A percentile compares a stretch with the other conserved stretches of the same genome.
These are phyloP conservation scores for Spergularia bocconei DNA, from an alignment of 148 eudicot species.

Conservation along the genomic window DNA sequence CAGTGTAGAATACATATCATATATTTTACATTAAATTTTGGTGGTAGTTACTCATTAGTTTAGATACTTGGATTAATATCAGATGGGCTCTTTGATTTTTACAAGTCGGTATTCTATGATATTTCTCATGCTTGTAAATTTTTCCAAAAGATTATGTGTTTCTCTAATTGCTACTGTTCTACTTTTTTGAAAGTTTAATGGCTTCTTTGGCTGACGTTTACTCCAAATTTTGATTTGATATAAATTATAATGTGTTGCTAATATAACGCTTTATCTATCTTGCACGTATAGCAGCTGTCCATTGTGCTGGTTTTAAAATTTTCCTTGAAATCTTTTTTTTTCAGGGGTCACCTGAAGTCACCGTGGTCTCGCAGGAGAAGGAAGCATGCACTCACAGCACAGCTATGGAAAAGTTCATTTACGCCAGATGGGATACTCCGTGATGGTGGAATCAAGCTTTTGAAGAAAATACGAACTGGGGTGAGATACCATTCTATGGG, in stretches of 20 bases:
- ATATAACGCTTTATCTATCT: background rate
- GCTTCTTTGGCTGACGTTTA: too few relatives aligned
- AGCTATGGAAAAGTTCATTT: constrained; percentile 73
- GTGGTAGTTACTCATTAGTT: background rate
- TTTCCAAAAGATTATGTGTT: background rate
- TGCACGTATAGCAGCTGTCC: background rate
- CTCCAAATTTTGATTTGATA: too few relatives aligned
- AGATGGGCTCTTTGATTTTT: too few relatives aligned
- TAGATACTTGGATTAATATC: background rate
- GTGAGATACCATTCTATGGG: constrained; percentile 38
- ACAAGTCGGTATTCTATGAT: too few relatives aligned
- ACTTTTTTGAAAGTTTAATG: background rate
- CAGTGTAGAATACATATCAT: background rate
- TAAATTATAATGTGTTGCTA: too few relatives aligned
- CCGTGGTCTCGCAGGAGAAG: constrained; percentile 95
- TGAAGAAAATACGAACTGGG: constrained; percentile 92
- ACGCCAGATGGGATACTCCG: constrained; percentile 73
- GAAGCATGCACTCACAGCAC: constrained; percentile 65
- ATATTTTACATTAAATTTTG: background rate
- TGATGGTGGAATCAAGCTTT: constrained; percentile 77
- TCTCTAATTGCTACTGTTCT: background rate
- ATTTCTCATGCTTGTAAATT: background rate
- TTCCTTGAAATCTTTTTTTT: constrained; percentile 16
- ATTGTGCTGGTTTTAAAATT: background rate
- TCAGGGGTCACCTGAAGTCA: constrained; percentile 80